phyloP scores from a whole-genome alignment of 2,329 filamentous ascomycete species.

The Paecilomyces sp. region DNA sequence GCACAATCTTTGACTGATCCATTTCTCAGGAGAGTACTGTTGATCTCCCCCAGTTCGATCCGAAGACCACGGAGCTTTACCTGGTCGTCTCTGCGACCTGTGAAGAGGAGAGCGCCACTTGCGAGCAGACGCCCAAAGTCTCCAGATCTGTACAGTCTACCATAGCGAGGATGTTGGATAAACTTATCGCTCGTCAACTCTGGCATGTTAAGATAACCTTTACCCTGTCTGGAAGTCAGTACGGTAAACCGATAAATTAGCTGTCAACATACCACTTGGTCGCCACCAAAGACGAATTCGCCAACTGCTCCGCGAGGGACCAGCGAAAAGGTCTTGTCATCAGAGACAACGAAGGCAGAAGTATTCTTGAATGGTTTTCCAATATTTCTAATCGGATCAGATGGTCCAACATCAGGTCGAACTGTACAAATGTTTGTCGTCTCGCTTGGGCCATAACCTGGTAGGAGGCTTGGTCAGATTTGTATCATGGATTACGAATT shows the following conservation, averaged over 20 bases:
- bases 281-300: conserved; percentile 80
- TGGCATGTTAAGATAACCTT: conserved; percentile 64
- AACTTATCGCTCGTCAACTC: conserved; percentile 60
- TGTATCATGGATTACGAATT: not conserved
- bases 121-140: conserved; percentile 73
- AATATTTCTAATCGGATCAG: conserved; percentile 65
- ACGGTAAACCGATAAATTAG: not conserved
- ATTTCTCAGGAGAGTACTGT: conserved; percentile 51
- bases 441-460: conserved; percentile 72
- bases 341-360: conserved; percentile 58
- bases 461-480: conserved; percentile 1
- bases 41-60: conserved; percentile 73
- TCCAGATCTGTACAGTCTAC: conserved; percentile 72
- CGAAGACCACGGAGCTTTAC: conserved; percentile 75
- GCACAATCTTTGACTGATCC: conserved; percentile 53
- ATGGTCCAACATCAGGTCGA: conserved; percentile 49
- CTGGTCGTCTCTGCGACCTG: conserved; percentile 69
- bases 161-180: conserved; percentile 59
- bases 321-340: conserved; percentile 39
- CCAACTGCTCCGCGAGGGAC: conserved; percentile 67
- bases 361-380: conserved; percentile 69
- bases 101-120: conserved; percentile 67
- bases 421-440: conserved; percentile 84
- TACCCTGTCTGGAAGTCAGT: conserved; percentile 28
- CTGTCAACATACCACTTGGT: conserved; percentile 56